Evolutionary conservation across 352 stramenopile genomes (phyloP), one percentile per base, ranked within the genome.

Genomic region (Hyaloperonospora arabidopsidis): DNA sequence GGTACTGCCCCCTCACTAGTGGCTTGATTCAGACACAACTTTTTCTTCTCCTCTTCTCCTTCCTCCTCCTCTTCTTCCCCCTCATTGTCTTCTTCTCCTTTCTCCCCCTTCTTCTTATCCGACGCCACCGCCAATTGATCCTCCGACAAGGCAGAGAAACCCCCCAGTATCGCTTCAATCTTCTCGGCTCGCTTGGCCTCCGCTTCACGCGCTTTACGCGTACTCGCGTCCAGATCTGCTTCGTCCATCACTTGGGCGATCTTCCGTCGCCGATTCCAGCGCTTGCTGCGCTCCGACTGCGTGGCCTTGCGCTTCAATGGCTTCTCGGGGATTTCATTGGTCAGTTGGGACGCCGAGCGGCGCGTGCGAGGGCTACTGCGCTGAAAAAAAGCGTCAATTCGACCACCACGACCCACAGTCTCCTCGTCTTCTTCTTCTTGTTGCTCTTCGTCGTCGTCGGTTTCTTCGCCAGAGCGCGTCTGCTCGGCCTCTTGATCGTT

Each of bases 241-340:
- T 93, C 84, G 29, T 74, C 68, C 25, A 84, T 69, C 6, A 93
- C 65, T 14, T 81, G 70, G 1, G 74, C 76, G 45, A 93, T 76
- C 48, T 84, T 70, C 40, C 78, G 74, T 17, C 79, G 79, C 8
- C 72, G 74, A 35, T 81, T 79, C 44, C 65, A 65, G 19, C 63
- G 67, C 44, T 82, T 55, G 25, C 54, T 49, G 14, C 68, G 54
- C 21, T 52, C 35, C 7, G 59, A 59, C 15, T 19, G 19, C 19
- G 48, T 23, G 0, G 40, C 45, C 28, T 74, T 74, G 21, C 72
- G 64, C 49, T 70, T 76, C 1, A 48, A 54, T 32, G 49, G 54
- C 43, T 61, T 63, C 34, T 43, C 63, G n/a, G 29, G 56, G 4
- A 15, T 35, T 41, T 36, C 44, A 21, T 58, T 29, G n/a, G 19